phyloP scores from a whole-genome alignment of 306 rosid genomes.

The Dryas octopetala region DNA sequence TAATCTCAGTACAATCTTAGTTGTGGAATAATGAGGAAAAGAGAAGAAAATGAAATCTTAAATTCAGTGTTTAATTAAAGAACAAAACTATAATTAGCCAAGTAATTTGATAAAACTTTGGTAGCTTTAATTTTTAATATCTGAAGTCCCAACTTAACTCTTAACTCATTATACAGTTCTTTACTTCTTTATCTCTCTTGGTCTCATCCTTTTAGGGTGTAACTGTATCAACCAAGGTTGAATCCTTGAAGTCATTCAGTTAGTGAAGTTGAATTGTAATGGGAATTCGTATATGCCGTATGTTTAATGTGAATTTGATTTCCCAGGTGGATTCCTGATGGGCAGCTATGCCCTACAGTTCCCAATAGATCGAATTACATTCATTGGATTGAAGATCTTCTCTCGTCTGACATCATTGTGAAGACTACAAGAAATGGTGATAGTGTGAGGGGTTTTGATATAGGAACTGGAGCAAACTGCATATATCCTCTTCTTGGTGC shows the following conservation, averaged over 20 bases:
- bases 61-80: not conserved
- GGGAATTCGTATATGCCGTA: constrained; percentile 8
- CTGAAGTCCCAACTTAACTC: not conserved
- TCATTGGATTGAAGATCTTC: constrained; percentile 85
- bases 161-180: not conserved
- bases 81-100: not conserved
- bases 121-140: not conserved
- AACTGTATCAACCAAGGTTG: not conserved
- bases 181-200: not conserved
- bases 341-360: constrained; percentile 88
- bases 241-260: not conserved
- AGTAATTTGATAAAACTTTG: not conserved
- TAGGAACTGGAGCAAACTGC: constrained; percentile 94
- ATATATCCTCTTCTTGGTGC: constrained; percentile 95
- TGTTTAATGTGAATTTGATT: constrained; percentile 16
- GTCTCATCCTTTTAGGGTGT: not conserved
- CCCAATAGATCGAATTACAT: constrained; percentile 92
- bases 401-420: constrained; percentile 57
- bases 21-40: not conserved
- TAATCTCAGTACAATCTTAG: not conserved
- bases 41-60: not conserved
- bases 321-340: constrained; percentile 95
- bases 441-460: constrained; percentile 79
- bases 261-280: constrained; percentile 1
- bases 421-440: constrained; percentile 25